These are phyloP conservation scores for Geotrichum siamense DNA, from an alignment of 1,139 yeast genomes.

Conservation along the genomic window DNA sequence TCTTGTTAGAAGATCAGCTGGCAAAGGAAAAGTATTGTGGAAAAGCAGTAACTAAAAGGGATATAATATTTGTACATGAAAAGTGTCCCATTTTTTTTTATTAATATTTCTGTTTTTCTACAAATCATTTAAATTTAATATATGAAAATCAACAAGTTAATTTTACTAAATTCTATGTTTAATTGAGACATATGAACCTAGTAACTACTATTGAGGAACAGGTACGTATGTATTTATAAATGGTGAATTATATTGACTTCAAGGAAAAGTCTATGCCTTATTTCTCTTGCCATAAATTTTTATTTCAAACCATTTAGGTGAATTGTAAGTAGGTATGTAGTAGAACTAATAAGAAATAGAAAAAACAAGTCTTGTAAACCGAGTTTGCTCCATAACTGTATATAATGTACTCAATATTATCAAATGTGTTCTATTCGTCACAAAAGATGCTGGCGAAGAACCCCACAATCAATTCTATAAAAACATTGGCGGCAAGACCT, in stretches of 20 bases:
- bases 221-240: too few species aligned
- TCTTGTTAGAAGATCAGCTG: conserved; percentile 29
- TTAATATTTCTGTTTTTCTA: too few species aligned
- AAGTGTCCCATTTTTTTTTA: too few species aligned
- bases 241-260: too few species aligned
- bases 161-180: too few species aligned
- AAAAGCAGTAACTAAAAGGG: conserved; percentile 17
- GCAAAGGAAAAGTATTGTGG: conserved; percentile 31
- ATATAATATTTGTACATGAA: too few species aligned
- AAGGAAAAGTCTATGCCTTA: too few species aligned
- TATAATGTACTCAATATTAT: too few species aligned
- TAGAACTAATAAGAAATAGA: background rate
- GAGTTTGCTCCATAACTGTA: too few species aligned
- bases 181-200: background rate
- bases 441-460: background rate
- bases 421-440: too few species aligned
- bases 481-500: conserved; percentile 1
- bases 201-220: background rate
- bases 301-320: background rate
- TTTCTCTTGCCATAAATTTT: background rate
- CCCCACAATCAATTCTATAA: background rate
- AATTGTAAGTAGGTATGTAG: background rate
- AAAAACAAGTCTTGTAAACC: background rate
- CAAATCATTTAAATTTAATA: too few species aligned
- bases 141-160: too few species aligned